Evolutionary conservation across 2,329 filamentous ascomycete genomes (phyloP).

Genomic region (Aspergillus sp.): DNA sequence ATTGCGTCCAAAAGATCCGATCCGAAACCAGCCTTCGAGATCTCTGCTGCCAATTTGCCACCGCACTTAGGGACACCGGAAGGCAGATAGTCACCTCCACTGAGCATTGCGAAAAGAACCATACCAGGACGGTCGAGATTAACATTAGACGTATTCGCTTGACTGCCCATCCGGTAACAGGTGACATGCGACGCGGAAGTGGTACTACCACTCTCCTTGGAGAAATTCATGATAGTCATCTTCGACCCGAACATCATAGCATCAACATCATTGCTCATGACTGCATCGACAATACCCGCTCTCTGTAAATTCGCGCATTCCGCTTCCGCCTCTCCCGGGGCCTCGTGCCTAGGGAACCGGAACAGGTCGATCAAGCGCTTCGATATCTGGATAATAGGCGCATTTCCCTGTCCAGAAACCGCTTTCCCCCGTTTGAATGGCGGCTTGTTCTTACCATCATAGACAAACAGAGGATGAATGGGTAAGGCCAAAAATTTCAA

Average conservation of each 20-base stretch:
- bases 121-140: conserved; percentile 74
- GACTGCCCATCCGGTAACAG: conserved; percentile 56
- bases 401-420: conserved; percentile 46
- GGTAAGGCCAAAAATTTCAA: conserved; percentile 67
- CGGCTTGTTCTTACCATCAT: conserved; percentile 80
- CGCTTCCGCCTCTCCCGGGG: conserved; percentile 91
- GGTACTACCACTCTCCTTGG: conserved; percentile 58
- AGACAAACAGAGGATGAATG: conserved; percentile 85
- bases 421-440: conserved; percentile 81
- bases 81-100: conserved; percentile 87
- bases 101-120: conserved; percentile 90
- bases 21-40: conserved; percentile 81
- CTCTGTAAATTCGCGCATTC: conserved; percentile 85
- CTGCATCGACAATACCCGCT: conserved; percentile 79
- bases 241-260: conserved; percentile 94
- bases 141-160: conserved; percentile 21
- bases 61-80: conserved; percentile 84
- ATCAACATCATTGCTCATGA: conserved; percentile 93
- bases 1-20: conserved; percentile 57
- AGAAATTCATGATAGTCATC: conserved; percentile 73
- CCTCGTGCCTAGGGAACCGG: conserved; percentile 75
- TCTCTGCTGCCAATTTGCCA: conserved; percentile 80
- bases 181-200: conserved; percentile 72
- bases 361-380: conserved; percentile 81
- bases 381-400: conserved; percentile 62